These are phyloP conservation scores for Citrullus colocynthis DNA, from an alignment of 306 rosid genomes.

Conservation along the genomic window DNA sequence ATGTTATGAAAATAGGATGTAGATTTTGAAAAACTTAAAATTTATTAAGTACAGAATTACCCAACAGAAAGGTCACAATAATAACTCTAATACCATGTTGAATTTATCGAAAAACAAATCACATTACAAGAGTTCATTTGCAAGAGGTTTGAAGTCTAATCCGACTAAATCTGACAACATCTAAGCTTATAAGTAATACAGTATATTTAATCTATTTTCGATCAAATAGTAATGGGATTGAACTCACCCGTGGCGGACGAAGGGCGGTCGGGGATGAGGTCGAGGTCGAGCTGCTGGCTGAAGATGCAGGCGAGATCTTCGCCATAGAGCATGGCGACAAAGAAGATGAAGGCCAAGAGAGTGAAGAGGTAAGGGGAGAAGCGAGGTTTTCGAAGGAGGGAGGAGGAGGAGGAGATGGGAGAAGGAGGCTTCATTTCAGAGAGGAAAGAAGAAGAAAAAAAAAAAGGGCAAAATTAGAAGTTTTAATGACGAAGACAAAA, in stretches of 20 bases:
- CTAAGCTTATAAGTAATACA: background rate
- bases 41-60: background rate
- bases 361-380: slow-evolving; percentile 67
- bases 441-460: background rate
- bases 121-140: too few species aligned
- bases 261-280: slow-evolving; percentile 16
- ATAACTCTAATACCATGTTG: too few species aligned
- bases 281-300: slow-evolving; percentile 38
- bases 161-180: background rate
- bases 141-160: too few species aligned
- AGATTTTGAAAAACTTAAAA: background rate
- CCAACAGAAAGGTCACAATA: too few species aligned
- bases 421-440: slow-evolving; percentile 43
- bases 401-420: slow-evolving; percentile 14
- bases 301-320: slow-evolving; percentile 57
- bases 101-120: too few species aligned
- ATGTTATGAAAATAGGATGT: too few species aligned
- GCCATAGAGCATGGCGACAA: slow-evolving; percentile 59
- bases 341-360: slow-evolving; percentile 55
- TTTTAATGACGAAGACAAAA: background rate
- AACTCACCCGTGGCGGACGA: slow-evolving; percentile 38
- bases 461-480: background rate
- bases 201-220: background rate
- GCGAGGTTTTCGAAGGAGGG: slow-evolving; percentile 38
- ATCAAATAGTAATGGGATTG: background rate